A percentile compares a stretch with the other conserved stretches of the same genome.
Conservation (phyloP, 768 basidiomycete species). For the Agrocybe pediades region DNA sequence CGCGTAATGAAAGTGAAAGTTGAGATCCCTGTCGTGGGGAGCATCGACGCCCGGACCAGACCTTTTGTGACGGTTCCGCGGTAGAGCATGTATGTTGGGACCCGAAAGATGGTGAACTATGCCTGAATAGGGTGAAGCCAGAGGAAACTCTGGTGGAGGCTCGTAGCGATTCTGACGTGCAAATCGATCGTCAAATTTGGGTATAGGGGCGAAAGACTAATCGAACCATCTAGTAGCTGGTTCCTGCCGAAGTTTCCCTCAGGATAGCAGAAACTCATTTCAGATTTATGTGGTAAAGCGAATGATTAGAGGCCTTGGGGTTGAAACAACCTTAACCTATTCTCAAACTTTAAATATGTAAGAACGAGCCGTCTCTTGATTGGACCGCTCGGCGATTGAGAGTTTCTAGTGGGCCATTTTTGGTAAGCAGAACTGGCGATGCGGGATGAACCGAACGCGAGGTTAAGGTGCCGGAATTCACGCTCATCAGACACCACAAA, state of each 20-base stretch:
- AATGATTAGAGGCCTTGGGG: constrained; percentile 93
- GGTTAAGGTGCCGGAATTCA: constrained; percentile 80
- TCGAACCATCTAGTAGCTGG: constrained; percentile 94
- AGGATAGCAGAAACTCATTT: constrained; percentile 57
- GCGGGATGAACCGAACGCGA: constrained; percentile 71
- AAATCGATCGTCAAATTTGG: constrained; percentile 95
- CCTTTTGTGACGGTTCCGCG: constrained; percentile 73
- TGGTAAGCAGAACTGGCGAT: constrained; percentile 71
- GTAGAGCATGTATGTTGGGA: constrained; percentile 86
- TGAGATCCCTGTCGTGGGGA: constrained; percentile 62
- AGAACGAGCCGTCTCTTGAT: constrained; percentile 82
- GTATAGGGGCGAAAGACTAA: constrained; percentile 97
- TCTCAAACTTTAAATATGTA: constrained; percentile 85
- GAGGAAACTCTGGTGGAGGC: constrained; percentile 96
- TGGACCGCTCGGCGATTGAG: constrained; percentile 82
- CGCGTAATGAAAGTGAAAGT: constrained; percentile 75
- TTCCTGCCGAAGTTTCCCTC: constrained; percentile 90
- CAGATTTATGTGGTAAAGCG: constrained; percentile 75
- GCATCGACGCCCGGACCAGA: constrained; percentile 78
- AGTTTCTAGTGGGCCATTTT: constrained; percentile 83
- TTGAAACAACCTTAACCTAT: constrained; percentile 86
- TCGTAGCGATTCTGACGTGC: constrained; percentile 96
- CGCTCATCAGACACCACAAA: constrained; percentile 85
- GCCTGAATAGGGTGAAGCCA: constrained; percentile 89
- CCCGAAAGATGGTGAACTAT: constrained; percentile 92